These are phyloP conservation scores for Cyberlindnera samutprakarnensis DNA, from an alignment of 805 yeast species.

Conservation along the genomic window DNA sequence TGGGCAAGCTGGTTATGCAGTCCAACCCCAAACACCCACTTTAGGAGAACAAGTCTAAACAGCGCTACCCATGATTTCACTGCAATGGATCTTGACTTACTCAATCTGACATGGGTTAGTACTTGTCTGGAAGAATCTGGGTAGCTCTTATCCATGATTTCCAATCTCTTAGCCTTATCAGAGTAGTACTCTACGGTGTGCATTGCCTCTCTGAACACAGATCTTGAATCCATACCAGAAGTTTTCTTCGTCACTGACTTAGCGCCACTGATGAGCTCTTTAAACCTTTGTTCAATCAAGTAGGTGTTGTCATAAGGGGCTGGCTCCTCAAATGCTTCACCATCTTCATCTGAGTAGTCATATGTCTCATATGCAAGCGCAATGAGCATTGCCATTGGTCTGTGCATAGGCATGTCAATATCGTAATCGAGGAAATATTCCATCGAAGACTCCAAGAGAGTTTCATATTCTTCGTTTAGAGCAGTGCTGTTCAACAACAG, in stretches of 20 bases:
- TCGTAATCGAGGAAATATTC: slow-evolving; percentile 16
- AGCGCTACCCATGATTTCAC: slow-evolving; percentile 23
- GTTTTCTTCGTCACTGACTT: slow-evolving; percentile 47
- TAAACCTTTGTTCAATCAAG: slow-evolving; percentile 33
- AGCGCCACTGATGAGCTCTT: slow-evolving; percentile 40
- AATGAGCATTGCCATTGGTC: slow-evolving; percentile 20
- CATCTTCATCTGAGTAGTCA: slow-evolving; percentile 30
- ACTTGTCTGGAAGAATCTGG: slow-evolving; percentile 18
- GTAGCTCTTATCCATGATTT: slow-evolving; percentile 4
- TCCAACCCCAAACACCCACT: slow-evolving; percentile 21
- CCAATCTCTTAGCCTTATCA: slow-evolving; percentile 27
- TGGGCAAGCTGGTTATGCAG: slow-evolving; percentile 21
- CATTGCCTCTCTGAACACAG: slow-evolving; percentile 52
- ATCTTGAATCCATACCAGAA: slow-evolving; percentile 37
- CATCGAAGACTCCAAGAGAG: slow-evolving; percentile 13
- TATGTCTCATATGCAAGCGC: slow-evolving; percentile 21
- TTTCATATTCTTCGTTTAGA: slow-evolving; percentile 17
- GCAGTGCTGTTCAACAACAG: slow-evolving; percentile 8
- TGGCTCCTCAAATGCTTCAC: slow-evolving; percentile 35
- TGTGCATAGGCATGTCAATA: slow-evolving; percentile 11
- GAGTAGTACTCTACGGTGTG: slow-evolving; percentile 37
- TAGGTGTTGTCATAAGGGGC: slow-evolving; percentile 50
- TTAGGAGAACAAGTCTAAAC: slow-evolving; percentile 20
- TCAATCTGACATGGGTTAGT: slow-evolving; percentile 19
- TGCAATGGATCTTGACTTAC: slow-evolving; percentile 22